A percentile compares a stretch with the other conserved stretches of the same genome.
These are phyloP conservation scores for Trichophyton mentagrophytes DNA, from an alignment of 2,329 filamentous ascomycete species.

Conservation along the genomic window DNA sequence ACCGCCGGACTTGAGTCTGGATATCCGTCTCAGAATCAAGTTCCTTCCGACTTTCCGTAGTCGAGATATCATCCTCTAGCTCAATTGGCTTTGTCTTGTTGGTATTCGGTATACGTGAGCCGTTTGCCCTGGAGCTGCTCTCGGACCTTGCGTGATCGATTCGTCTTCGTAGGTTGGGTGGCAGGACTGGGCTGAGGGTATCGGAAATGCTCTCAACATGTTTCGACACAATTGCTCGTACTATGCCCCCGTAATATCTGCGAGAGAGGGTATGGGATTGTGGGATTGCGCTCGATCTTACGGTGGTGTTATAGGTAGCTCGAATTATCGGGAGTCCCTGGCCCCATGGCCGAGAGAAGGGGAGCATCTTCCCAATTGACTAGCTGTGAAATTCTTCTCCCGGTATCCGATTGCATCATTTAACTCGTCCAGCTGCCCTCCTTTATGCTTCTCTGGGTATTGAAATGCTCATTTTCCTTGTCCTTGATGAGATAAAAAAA, in stretches of 20 bases:
- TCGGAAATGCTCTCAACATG: slow-evolving; percentile 13
- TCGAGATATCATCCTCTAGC: slow-evolving; percentile 11
- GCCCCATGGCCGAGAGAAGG: slow-evolving; percentile 1
- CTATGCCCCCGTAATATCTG: slow-evolving; percentile 10
- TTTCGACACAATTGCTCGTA: slow-evolving; percentile 14
- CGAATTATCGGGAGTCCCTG: background rate
- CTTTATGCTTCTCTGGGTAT: background rate
- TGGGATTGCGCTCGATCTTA: background rate
- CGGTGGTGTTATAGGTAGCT: slow-evolving; percentile 1
- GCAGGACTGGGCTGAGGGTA: slow-evolving; percentile 11
- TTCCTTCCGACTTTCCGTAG: slow-evolving; percentile 5
- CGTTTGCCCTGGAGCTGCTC: background rate
- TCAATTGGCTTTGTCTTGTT: background rate
- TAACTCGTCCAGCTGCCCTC: background rate
- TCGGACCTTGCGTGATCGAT: background rate
- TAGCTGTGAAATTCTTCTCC: background rate
- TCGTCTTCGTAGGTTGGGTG: background rate
- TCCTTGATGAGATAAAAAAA: background rate
- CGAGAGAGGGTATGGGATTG: slow-evolving; percentile 1
- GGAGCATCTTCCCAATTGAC: slow-evolving; percentile 11
- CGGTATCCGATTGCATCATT: background rate
- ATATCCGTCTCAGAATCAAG: slow-evolving; percentile 9
- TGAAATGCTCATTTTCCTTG: background rate
- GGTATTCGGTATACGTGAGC: background rate
- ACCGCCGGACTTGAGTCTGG: slow-evolving; percentile 25